These are phyloP conservation scores for Davidsoniella eucalypti DNA, from an alignment of 2,329 filamentous ascomycete species.

Conservation along the genomic window DNA sequence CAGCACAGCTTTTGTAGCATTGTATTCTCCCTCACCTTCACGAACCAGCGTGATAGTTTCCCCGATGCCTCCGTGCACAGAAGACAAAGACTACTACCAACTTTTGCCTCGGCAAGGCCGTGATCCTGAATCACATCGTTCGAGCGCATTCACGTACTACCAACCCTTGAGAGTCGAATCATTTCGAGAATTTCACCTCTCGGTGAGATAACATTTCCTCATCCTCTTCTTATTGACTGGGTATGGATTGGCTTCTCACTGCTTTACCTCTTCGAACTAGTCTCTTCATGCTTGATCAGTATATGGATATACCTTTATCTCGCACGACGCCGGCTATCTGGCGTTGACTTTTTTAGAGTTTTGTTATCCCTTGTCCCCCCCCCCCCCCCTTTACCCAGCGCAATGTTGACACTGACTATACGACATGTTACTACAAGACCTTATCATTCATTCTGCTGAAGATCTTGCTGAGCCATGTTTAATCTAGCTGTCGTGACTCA, in stretches of 20 bases:
- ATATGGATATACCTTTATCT: not conserved
- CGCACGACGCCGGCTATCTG: not conserved
- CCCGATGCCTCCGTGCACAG: slow-evolving; percentile 11
- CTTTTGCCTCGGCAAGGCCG: too few species aligned
- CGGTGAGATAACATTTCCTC: slow-evolving; percentile 55
- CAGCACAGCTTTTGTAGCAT: not conserved
- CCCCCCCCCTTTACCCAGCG: slow-evolving; percentile 22
- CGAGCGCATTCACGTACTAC: slow-evolving; percentile 14
- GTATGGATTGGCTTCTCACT: slow-evolving; percentile 23
- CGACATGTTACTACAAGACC: too few species aligned
- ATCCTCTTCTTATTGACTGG: slow-evolving; percentile 28
- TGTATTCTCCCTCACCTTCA: slow-evolving; percentile 21
- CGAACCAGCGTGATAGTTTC: slow-evolving; percentile 27
- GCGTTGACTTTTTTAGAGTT: slow-evolving; percentile 19
- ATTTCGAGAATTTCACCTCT: slow-evolving; percentile 25
- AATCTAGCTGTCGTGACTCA: slow-evolving; percentile 7
- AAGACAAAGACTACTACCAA: too few species aligned
- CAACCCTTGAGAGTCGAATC: slow-evolving; percentile 21
- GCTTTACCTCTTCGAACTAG: slow-evolving; percentile 3
- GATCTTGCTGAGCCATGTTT: not conserved
- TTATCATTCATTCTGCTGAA: too few species aligned
- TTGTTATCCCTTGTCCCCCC: slow-evolving; percentile 41
- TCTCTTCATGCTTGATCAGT: not conserved
- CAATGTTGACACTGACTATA: too few species aligned
- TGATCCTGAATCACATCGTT: too few species aligned